Conservation (phyloP, 75 land plant species). For the Cunninghamia lanceolata region DNA sequence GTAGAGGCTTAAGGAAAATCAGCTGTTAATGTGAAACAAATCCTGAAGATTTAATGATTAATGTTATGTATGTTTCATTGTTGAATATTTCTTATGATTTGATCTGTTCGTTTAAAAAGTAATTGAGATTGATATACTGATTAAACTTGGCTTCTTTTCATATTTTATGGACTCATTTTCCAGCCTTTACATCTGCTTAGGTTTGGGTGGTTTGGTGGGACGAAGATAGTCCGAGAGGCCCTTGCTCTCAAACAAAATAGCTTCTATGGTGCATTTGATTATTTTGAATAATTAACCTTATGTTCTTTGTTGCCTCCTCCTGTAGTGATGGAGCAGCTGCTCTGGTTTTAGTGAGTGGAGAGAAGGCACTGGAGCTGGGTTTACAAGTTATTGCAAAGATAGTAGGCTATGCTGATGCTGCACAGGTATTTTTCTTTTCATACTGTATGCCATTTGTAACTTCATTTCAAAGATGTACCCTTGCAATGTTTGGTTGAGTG, state of each 20-base stretch:
- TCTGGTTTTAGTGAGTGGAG: conserved; percentile 90
- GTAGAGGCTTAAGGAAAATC: too few relatives aligned
- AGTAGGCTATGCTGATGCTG: conserved; percentile 90
- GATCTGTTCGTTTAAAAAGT: neutral
- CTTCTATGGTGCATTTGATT: neutral
- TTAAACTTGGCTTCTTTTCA: neutral
- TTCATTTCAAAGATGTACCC: neutral
- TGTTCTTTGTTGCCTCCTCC: neutral
- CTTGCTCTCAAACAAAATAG: neutral
- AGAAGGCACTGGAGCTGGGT: conserved; percentile 73
- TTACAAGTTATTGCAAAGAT: conserved; percentile 79
- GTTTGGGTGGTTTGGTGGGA: neutral
- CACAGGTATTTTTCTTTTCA: conserved; percentile 54
- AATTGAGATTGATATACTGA: neutral
- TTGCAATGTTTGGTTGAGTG: neutral
- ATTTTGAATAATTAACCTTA: neutral
- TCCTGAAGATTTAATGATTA: too few relatives aligned
- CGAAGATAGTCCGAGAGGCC: neutral
- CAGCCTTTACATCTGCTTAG: neutral
- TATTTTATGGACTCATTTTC: neutral
- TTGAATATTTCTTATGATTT: too few relatives aligned
- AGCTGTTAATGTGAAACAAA: too few relatives aligned
- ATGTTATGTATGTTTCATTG: too few relatives aligned
- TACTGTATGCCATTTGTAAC: neutral
- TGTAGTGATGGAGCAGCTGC: conserved; percentile 99